A percentile compares a stretch with the other conserved stretches of the same genome.
Evolutionary conservation across 768 basidiomycete genomes (phyloP).

Genomic region (Leccinum pellstonianum): DNA sequence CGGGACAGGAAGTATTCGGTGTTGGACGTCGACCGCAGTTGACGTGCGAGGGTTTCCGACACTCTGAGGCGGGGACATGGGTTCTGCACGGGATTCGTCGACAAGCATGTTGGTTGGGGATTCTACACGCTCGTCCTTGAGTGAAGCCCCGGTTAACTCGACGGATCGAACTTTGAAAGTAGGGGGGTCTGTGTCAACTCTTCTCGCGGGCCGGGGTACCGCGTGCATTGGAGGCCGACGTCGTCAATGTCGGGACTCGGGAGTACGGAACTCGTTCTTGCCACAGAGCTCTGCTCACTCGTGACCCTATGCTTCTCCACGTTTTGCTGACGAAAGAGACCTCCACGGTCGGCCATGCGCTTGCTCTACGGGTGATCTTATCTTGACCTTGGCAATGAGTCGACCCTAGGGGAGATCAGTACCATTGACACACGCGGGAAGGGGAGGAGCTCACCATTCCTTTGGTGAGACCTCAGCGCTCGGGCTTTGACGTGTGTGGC

Average conservation of each 20-base stretch:
- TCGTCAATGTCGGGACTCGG: slow-evolving; percentile 38
- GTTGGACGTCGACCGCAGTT: no score
- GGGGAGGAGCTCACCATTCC: slow-evolving; percentile 69
- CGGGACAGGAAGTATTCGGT: no score
- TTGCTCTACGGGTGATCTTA: slow-evolving; percentile 90
- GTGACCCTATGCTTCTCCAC: slow-evolving; percentile 77
- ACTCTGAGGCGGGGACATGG: slow-evolving; percentile 32
- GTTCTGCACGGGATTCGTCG: slow-evolving; percentile 4
- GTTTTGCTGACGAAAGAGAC: slow-evolving; percentile 87
- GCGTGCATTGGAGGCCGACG: slow-evolving; percentile 10
- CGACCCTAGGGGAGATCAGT: slow-evolving; percentile 43
- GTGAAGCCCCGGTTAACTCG: slow-evolving; percentile 39
- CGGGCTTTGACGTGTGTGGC: slow-evolving; percentile 47
- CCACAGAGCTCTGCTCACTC: slow-evolving; percentile 78
- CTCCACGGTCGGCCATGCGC: slow-evolving; percentile 81
- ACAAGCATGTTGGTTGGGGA: not conserved
- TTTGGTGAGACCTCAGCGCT: slow-evolving; percentile 88
- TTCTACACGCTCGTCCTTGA: slow-evolving; percentile 47
- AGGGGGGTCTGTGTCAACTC: slow-evolving; percentile 44
- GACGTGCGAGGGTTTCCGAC: not conserved
- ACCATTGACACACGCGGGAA: slow-evolving; percentile 16
- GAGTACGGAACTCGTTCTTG: slow-evolving; percentile 72
- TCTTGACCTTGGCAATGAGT: slow-evolving; percentile 77
- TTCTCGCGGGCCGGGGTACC: slow-evolving; percentile 36
- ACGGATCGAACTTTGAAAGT: slow-evolving; percentile 39